phyloP scores from a whole-genome alignment of 495 filamentous ascomycete species.

The Neurospora intermedia region DNA sequence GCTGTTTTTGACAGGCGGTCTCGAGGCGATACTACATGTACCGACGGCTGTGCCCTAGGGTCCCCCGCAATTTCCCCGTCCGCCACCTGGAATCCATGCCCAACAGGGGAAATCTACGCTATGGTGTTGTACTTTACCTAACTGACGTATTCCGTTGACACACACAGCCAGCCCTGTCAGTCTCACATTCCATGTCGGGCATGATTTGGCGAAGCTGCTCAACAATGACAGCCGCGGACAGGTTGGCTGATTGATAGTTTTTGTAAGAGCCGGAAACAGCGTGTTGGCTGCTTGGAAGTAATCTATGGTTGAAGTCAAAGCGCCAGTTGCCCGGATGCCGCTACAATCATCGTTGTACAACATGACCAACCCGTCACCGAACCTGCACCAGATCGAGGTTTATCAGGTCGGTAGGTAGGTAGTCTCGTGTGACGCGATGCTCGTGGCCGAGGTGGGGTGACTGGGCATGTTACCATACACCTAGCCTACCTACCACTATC shows the following conservation, averaged over 20 bases:
- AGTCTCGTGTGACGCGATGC: background rate
- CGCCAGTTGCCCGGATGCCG: background rate
- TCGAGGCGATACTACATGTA: background rate
- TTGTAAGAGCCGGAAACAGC: background rate
- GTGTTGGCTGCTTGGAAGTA: background rate
- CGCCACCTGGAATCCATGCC: background rate
- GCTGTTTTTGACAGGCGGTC: background rate
- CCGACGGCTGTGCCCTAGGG: background rate
- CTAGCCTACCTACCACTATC: background rate
- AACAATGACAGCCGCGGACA: background rate
- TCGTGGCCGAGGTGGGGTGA: background rate
- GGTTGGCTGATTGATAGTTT: background rate
- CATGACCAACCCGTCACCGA: background rate
- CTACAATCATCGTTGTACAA: background rate
- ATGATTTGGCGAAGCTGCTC: background rate
- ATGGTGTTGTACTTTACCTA: background rate
- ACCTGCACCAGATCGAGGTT: background rate
- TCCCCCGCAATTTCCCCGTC: background rate
- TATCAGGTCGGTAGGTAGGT: background rate
- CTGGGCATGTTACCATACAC: background rate
- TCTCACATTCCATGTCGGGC: background rate
- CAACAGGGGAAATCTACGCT: background rate
- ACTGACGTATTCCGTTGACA: background rate
- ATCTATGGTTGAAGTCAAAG: background rate
- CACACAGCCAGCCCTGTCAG: background rate